phyloP scores from a whole-genome alignment of 305 asterid species.

The Fraxinus ornus region DNA sequence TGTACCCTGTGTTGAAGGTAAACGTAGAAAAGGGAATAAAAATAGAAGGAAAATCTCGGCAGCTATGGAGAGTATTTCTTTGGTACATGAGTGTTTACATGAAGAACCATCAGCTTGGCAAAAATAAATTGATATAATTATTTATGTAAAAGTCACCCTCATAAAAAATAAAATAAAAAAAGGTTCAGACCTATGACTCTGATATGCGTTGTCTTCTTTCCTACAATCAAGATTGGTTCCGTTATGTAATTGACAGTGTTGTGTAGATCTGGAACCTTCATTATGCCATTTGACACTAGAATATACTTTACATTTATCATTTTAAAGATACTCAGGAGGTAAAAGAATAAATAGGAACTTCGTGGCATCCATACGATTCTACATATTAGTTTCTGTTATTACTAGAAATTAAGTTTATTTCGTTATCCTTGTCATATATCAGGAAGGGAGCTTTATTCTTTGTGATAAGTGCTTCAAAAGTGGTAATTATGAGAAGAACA shows the following conservation, averaged over 20 bases:
- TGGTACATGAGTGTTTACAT: not conserved
- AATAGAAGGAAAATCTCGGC: conserved; percentile 8
- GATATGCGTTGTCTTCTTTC: not conserved
- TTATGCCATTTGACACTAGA: not conserved
- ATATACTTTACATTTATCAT: not conserved
- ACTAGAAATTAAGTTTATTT: conserved; percentile 16
- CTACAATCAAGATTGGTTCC: not conserved
- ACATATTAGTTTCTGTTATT: not conserved
- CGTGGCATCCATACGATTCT: not conserved
- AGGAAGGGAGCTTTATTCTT: conserved; percentile 56
- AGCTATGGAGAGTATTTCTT: not conserved
- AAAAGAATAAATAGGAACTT: not conserved
- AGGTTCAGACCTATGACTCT: not conserved
- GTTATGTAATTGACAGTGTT: not conserved
- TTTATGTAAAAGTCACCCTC: not conserved
- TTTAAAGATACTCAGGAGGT: not conserved
- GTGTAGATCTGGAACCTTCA: not conserved
- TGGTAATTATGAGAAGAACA: conserved; percentile 55
- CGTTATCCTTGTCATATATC: conserved; percentile 31
- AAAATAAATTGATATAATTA: not conserved
- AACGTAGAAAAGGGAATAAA: not conserved
- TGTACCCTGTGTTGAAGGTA: not conserved
- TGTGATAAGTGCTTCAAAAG: conserved; percentile 79
- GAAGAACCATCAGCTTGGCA: not conserved
- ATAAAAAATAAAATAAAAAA: not conserved